A percentile compares a stretch with the other conserved stretches of the same genome.
These are phyloP conservation scores for Ganoderma lucidum DNA, from an alignment of 1,284 basidiomycete species.

Conservation along the genomic window DNA sequence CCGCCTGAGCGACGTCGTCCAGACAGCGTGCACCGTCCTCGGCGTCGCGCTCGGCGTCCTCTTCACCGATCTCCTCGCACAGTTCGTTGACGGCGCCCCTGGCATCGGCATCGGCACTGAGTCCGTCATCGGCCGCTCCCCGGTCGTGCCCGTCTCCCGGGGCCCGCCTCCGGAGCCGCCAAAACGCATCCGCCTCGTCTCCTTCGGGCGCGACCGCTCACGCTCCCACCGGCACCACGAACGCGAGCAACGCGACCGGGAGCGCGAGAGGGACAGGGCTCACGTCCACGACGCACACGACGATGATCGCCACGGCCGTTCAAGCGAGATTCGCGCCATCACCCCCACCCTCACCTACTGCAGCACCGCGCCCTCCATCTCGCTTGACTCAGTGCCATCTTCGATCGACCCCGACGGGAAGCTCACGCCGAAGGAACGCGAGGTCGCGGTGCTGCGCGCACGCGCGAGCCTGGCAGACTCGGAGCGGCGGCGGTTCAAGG, in stretches of 20 bases:
- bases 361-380: slow-evolving; percentile 43
- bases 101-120: slow-evolving; percentile 33
- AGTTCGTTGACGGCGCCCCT: slow-evolving; percentile 57
- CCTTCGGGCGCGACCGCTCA: slow-evolving; percentile 36
- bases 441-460: slow-evolving; percentile 73
- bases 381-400: slow-evolving; percentile 60
- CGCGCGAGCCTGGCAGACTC: slow-evolving; percentile 82
- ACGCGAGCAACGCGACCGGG: slow-evolving; percentile 26
- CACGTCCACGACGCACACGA: slow-evolving; percentile 14
- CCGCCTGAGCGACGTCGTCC: slow-evolving; percentile 57
- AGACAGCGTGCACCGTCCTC: slow-evolving; percentile 63
- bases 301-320: slow-evolving; percentile 32
- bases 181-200: slow-evolving; percentile 42
- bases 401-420: slow-evolving; percentile 63
- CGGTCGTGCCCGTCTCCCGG: slow-evolving; percentile 24
- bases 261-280: slow-evolving; percentile 31
- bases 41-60: slow-evolving; percentile 71
- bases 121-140: slow-evolving; percentile 15
- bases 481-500: slow-evolving; percentile 80
- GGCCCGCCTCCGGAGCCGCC: slow-evolving; percentile 32
- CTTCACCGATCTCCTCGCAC: slow-evolving; percentile 70
- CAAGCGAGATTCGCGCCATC: slow-evolving; percentile 38
- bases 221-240: slow-evolving; percentile 33
- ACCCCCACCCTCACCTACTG: slow-evolving; percentile 41
- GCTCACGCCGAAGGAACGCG: slow-evolving; percentile 73